Conservation (phyloP, 2,329 filamentous ascomycete species). For the Colletotrichum cereale region DNA sequence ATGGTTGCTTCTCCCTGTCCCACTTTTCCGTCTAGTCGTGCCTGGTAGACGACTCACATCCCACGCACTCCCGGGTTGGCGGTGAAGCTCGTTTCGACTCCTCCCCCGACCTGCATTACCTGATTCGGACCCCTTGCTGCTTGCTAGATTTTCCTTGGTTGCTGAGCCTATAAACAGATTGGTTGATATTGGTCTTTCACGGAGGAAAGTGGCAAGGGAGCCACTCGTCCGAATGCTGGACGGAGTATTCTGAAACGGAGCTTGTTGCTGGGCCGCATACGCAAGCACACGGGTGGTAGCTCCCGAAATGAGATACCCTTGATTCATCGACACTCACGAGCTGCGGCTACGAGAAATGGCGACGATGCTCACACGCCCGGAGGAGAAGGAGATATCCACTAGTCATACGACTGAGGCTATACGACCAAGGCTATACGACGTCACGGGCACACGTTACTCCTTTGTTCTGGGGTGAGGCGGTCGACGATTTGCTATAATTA, state of each 20-base stretch:
- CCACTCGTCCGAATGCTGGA: constrained; percentile 32
- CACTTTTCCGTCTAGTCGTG: constrained; percentile 38
- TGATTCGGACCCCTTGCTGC: constrained; percentile 32
- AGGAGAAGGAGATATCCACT: constrained; percentile 14
- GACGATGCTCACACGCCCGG: background rate
- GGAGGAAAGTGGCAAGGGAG: background rate
- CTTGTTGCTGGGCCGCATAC: constrained; percentile 30
- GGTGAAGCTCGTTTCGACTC: constrained; percentile 43
- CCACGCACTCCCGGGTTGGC: constrained; percentile 34
- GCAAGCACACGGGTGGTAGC: constrained; percentile 20
- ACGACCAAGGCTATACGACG: constrained; percentile 32
- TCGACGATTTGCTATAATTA: constrained; percentile 28
- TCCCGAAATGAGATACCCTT: constrained; percentile 26
- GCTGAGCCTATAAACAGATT: constrained; percentile 22
- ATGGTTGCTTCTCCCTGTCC: constrained; percentile 39
- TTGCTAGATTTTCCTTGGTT: constrained; percentile 16
- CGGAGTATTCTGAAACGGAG: constrained; percentile 41
- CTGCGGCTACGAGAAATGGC: constrained; percentile 18
- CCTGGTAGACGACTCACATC: constrained; percentile 38
- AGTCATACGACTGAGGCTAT: constrained; percentile 35
- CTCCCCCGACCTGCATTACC: constrained; percentile 25
- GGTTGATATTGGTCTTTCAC: constrained; percentile 9
- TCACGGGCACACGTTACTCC: constrained; percentile 11
- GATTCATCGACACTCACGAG: constrained; percentile 12
- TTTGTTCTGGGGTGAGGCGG: constrained; percentile 22